These are phyloP conservation scores for Sequoia sempervirens DNA, from an alignment of 75 land plant genomes.

Conservation along the genomic window DNA sequence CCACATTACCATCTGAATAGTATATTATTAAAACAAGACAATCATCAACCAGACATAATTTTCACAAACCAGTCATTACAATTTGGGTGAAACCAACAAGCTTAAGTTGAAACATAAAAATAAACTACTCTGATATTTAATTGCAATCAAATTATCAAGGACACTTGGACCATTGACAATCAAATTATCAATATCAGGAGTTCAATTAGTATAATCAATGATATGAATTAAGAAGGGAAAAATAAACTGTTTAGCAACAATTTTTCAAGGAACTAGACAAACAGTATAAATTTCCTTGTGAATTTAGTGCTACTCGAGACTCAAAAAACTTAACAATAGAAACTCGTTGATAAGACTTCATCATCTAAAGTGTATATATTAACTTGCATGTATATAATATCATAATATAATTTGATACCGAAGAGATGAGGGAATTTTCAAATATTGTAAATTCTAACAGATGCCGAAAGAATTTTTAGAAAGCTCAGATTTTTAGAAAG, in stretches of 20 bases:
- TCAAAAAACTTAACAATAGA: not conserved
- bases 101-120: not conserved
- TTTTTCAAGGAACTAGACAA: not conserved
- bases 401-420: not conserved
- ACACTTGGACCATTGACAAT: not conserved
- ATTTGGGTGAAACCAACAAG: constrained; percentile 1
- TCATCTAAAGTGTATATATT: not conserved
- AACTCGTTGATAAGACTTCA: not conserved
- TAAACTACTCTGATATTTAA: not conserved
- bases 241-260: not conserved
- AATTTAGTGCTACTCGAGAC: not conserved
- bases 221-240: not conserved
- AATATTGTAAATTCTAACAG: not conserved
- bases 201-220: not conserved
- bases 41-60: not conserved
- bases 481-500: not conserved
- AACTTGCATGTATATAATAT: not conserved
- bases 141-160: not conserved
- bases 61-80: not conserved
- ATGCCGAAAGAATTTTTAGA: not conserved
- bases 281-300: not conserved
- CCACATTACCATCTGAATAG: not conserved
- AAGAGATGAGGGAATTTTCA: not conserved
- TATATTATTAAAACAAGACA: not conserved
- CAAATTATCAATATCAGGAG: not conserved